phyloP scores from a whole-genome alignment of 768 basidiomycete species.

The Tulasnella sp. region DNA sequence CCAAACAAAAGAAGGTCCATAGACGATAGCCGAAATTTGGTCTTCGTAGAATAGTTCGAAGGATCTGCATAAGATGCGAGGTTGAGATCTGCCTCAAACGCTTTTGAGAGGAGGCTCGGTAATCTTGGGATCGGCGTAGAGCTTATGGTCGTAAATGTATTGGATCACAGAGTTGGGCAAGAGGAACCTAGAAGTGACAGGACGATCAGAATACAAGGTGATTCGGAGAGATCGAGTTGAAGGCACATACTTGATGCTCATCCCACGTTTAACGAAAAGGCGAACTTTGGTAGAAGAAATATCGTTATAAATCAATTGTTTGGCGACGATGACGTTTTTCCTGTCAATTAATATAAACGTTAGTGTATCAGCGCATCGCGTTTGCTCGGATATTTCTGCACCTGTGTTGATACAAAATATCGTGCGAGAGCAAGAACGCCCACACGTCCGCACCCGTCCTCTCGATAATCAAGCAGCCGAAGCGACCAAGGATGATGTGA shows the following conservation, averaged over 20 bases:
- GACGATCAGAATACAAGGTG: constrained; percentile 44
- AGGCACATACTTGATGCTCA: constrained; percentile 43
- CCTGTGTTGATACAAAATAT: constrained; percentile 47
- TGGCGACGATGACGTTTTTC: constrained; percentile 84
- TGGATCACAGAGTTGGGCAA: constrained; percentile 87
- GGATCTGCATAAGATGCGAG: not conserved
- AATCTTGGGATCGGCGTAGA: constrained; percentile 38
- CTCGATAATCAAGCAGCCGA: constrained; percentile 93
- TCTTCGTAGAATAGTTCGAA: not conserved
- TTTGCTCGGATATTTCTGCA: constrained; percentile 37
- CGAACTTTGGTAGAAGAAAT: constrained; percentile 90
- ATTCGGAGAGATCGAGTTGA: not conserved
- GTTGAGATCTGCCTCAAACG: not conserved
- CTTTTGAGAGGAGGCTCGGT: constrained; percentile 18
- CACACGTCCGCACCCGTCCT: constrained; percentile 85
- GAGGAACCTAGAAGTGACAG: constrained; percentile 79
- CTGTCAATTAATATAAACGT: constrained; percentile 46
- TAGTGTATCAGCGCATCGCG: constrained; percentile 70
- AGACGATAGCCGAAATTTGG: not conserved
- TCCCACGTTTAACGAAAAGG: constrained; percentile 45
- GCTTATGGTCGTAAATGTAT: constrained; percentile 82
- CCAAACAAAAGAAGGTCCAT: not conserved
- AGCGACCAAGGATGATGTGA: constrained; percentile 92
- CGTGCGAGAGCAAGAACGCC: constrained; percentile 41
- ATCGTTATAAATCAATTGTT: constrained; percentile 94